These are phyloP conservation scores for Phytophthora meadii DNA, from an alignment of 352 stramenopile species.

Conservation along the genomic window DNA sequence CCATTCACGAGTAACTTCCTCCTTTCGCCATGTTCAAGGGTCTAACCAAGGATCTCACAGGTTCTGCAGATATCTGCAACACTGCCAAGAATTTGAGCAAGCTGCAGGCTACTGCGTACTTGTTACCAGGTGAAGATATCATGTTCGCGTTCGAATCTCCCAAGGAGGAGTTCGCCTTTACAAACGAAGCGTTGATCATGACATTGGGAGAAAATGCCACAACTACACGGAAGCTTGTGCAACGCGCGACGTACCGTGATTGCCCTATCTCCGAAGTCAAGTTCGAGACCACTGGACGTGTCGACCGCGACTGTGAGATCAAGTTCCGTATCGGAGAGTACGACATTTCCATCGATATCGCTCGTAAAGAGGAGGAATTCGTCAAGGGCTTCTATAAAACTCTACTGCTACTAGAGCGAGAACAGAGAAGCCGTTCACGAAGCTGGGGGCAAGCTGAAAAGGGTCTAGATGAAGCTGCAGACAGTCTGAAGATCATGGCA, in stretches of 20 bases:
- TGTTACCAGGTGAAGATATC: slow-evolving; percentile 50
- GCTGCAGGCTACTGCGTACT: slow-evolving; percentile 38
- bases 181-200: slow-evolving; percentile 61
- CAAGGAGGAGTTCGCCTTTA: slow-evolving; percentile 73
- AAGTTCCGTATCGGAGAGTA: slow-evolving; percentile 58
- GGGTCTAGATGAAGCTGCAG: slow-evolving; percentile 35
- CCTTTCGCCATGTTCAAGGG: slow-evolving; percentile 49
- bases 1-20: slow-evolving; percentile 9
- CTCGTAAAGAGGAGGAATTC: slow-evolving; percentile 49
- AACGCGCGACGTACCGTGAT: slow-evolving; percentile 52
- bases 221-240: slow-evolving; percentile 52
- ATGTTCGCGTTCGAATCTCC: slow-evolving; percentile 64
- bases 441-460: slow-evolving; percentile 43
- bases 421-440: slow-evolving; percentile 44
- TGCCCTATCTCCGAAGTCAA: slow-evolving; percentile 36
- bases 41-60: slow-evolving; percentile 57
- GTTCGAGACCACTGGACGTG: slow-evolving; percentile 62
- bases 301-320: slow-evolving; percentile 73
- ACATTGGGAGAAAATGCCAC: slow-evolving; percentile 47
- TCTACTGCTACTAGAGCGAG: slow-evolving; percentile 47
- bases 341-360: slow-evolving; percentile 60
- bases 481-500: slow-evolving; percentile 44
- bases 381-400: slow-evolving; percentile 64
- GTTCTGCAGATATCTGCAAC: slow-evolving; percentile 62
- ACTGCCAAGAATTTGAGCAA: slow-evolving; percentile 37